These are phyloP conservation scores for Pseudevernia furfuracea DNA, from an alignment of 495 filamentous ascomycete genomes.

Conservation along the genomic window DNA sequence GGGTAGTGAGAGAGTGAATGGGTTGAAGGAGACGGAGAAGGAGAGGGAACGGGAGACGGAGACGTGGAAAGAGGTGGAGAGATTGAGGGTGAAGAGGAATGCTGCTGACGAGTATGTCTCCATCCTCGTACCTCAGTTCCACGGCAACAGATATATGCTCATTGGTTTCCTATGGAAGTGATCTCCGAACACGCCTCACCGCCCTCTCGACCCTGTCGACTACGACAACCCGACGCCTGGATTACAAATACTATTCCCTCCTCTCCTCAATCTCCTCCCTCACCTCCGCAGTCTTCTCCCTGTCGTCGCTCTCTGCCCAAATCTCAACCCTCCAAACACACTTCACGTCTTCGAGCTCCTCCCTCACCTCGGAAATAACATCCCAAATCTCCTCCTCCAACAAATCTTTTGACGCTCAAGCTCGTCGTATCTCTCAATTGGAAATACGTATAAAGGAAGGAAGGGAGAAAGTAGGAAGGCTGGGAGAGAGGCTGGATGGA, in stretches of 20 bases:
- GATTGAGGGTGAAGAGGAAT: constrained; percentile 29
- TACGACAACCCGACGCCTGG: constrained; percentile 63
- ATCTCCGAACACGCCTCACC: constrained; percentile 29
- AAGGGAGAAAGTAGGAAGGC: constrained; percentile 52
- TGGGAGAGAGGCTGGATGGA: constrained; percentile 58
- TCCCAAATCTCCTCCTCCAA: constrained; percentile 59
- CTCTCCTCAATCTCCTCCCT: constrained; percentile 67
- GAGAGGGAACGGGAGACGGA: constrained; percentile 33
- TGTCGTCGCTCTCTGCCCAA: constrained; percentile 61
- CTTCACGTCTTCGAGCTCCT: constrained; percentile 55
- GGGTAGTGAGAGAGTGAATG: constrained; percentile 32
- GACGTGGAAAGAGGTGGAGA: constrained; percentile 31
- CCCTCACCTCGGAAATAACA: constrained; percentile 53
- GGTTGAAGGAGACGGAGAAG: constrained; percentile 27
- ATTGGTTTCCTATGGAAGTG: constrained; percentile 16
- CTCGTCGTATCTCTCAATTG: constrained; percentile 54
- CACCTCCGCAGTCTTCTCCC: constrained; percentile 55
- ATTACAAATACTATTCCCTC: constrained; percentile 79
- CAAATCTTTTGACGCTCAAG: constrained; percentile 58
- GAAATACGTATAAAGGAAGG: constrained; percentile 58
- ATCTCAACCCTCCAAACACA: constrained; percentile 52
- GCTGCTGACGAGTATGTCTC: constrained; percentile 36
- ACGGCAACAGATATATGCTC: neutral
- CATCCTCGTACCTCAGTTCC: constrained; percentile 18
- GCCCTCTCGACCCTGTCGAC: constrained; percentile 36